phyloP scores from a whole-genome alignment of 2,329 filamentous ascomycete species.

The Sclerotinia sclerotiorum region DNA sequence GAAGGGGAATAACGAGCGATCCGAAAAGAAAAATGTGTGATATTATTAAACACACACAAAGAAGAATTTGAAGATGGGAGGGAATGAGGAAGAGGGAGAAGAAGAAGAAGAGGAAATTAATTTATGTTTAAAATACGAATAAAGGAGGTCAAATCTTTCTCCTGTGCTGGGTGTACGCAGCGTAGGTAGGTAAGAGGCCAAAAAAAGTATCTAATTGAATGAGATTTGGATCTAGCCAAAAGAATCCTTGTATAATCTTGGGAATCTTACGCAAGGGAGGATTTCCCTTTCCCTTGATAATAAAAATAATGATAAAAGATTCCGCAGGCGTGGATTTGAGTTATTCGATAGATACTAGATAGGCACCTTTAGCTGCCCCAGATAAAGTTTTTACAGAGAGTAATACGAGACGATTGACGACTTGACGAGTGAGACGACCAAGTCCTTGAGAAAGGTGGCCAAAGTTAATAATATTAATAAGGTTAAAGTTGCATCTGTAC shows the following conservation, averaged over 20 bases:
- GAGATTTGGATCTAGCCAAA: not conserved
- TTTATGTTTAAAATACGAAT: constrained; percentile 7
- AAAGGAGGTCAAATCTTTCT: constrained; percentile 15
- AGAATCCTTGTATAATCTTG: not conserved
- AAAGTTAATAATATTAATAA: not conserved
- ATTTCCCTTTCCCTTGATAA: not conserved
- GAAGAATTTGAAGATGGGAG: not conserved
- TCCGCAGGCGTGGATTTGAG: not conserved
- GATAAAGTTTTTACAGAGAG: constrained; percentile 1
- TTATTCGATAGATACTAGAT: too few species aligned
- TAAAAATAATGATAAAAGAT: not conserved
- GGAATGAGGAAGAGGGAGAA: not conserved
- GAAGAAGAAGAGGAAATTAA: not conserved
- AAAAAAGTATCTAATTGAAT: not conserved
- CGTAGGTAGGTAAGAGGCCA: not conserved
- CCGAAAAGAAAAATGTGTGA: not conserved
- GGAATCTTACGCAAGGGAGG: constrained; percentile 7
- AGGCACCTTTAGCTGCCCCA: not conserved
- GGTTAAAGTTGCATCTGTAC: not conserved
- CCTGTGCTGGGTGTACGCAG: not conserved
- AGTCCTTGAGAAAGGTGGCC: not conserved
- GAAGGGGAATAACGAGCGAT: not conserved
- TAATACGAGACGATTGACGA: not conserved
- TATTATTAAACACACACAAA: not conserved
- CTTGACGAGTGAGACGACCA: too few species aligned